Conservation (phyloP, 495 filamentous ascomycete genomes). For the Neurospora sp. region DNA sequence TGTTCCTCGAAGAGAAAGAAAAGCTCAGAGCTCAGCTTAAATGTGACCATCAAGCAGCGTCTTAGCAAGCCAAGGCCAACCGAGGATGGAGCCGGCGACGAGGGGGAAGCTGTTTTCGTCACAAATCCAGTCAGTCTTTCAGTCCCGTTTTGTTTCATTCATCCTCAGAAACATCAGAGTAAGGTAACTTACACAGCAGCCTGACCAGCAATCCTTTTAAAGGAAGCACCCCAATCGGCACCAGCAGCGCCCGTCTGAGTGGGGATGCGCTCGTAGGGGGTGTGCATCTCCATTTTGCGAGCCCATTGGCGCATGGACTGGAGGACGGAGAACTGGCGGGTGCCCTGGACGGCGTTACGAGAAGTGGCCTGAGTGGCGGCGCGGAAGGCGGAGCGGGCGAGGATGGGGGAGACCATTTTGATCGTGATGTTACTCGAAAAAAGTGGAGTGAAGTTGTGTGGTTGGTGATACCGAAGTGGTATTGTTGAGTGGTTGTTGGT, state of each 20-base stretch:
- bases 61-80: conserved; percentile 15
- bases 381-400: conserved; percentile 18
- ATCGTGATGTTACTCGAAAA: neutral
- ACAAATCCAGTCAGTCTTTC: neutral
- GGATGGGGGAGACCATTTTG: conserved; percentile 16
- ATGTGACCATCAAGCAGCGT: conserved; percentile 3
- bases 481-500: conserved; percentile 2
- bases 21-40: neutral
- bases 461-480: neutral
- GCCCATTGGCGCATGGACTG: conserved; percentile 18
- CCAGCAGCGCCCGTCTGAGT: conserved; percentile 7
- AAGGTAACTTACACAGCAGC: conserved; percentile 14
- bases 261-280: conserved; percentile 24
- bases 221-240: conserved; percentile 18
- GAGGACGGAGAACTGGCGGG: conserved; percentile 19
- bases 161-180: neutral
- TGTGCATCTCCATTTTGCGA: conserved; percentile 22
- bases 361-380: conserved; percentile 5
- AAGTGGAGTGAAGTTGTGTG: neutral
- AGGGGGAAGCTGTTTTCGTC: conserved; percentile 9
- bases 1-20: neutral
- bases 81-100: conserved; percentile 10
- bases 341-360: neutral
- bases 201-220: conserved; percentile 6
- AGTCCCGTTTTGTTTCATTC: neutral